Percentiles rank a stretch among this genome's conserved stretches.
Evolutionary conservation across 2,329 filamentous ascomycete species (phyloP).

Genomic region (Apiospora aurea): DNA sequence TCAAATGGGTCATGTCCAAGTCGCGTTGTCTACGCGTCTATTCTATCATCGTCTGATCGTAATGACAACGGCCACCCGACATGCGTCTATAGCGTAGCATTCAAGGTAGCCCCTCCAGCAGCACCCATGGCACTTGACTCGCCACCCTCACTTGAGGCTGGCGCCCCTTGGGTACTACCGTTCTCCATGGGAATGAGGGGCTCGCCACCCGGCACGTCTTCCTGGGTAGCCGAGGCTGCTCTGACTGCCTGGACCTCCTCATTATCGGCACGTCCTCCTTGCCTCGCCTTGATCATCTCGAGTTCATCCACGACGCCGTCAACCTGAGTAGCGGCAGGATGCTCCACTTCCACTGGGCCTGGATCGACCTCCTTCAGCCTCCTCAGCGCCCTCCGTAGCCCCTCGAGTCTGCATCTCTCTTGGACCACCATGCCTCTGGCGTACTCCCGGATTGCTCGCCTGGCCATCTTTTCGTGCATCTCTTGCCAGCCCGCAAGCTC

Average conservation of each 20-base stretch:
- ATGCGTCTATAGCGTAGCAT: conserved; percentile 11
- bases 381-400: conserved; percentile 80
- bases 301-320: conserved; percentile 24
- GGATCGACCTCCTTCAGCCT: conserved; percentile 52
- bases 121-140: conserved; percentile 24
- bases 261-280: background rate
- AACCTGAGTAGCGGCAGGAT: background rate
- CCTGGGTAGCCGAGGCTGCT: conserved; percentile 9
- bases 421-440: conserved; percentile 80
- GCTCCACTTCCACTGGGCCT: conserved; percentile 23
- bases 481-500: conserved; percentile 96
- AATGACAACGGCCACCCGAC: background rate
- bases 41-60: conserved; percentile 14
- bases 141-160: conserved; percentile 18
- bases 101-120: conserved; percentile 4
- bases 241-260: conserved; percentile 21
- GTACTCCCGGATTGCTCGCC: conserved; percentile 76
- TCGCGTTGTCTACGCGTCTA: conserved; percentile 14
- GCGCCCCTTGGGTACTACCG: background rate
- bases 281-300: conserved; percentile 14
- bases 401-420: conserved; percentile 80
- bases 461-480: conserved; percentile 79
- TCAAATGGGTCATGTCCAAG: conserved; percentile 17
- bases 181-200: conserved; percentile 7
- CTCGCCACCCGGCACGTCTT: conserved; percentile 17